Evolutionary conservation across 78 protist species (phyloP), one percentile per base, ranked within the genome.

Genomic region (Polysphondylium violaceum): DNA sequence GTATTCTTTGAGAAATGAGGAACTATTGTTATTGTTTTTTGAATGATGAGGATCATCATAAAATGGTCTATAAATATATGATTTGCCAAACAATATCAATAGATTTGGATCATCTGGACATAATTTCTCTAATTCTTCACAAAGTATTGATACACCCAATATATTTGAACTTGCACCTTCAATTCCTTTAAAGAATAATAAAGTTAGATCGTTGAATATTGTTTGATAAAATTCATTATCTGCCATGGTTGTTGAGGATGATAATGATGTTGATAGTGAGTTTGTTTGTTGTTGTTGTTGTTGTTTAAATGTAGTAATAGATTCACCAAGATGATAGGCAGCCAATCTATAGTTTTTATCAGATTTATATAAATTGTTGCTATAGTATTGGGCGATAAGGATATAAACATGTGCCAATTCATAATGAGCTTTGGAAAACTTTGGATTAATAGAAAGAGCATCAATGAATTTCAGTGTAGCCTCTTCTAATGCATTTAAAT

Each of bases 11-110:
- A 51, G 43, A 29, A 65, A n/a, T 65, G 73, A 7, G 19, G 31
- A 65, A 38, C 73, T 38, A 29, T 17, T 36, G 51, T 38, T 6
- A 38, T 65, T 38, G 44, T 29, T 38, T 65, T 65, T 38, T 51
- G 55, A 65, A 29, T 21, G 53, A 38, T 38, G 23, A 35, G 43
- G 63, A 27, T 83, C 91, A 59, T 47, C 56, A 31, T 63, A 43
- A 56, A 36, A 69, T 21, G 91, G 91, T 40, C 75, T 74, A 69
- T 83, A 83, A 40, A 83, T 69, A 40, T 35, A 58, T 68, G 79
- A 55, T 43, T 83, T 83, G 12, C 74, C 77, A 3, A 69, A 19
- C 5, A 83, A 29, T 11, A 83, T 6, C 14, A 53, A 50, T 8
- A 83, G 43, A 3, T 19, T 11, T 17, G 79, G n/a, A 59, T 83